These are phyloP conservation scores for Hsuehochloa calcarea DNA, from an alignment of 176 grass and related monocot species.

Conservation along the genomic window DNA sequence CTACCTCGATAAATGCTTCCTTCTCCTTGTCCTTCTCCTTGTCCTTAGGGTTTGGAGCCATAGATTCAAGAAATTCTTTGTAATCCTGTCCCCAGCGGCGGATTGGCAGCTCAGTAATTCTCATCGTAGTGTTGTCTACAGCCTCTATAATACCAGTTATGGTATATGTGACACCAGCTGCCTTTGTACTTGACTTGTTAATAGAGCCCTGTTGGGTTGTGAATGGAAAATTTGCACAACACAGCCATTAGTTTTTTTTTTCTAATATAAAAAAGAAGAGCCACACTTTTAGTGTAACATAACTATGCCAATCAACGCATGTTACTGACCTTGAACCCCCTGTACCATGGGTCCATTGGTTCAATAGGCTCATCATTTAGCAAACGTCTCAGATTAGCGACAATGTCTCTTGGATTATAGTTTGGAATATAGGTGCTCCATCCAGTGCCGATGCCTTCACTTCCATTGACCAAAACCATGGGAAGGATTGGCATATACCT, in stretches of 20 bases:
- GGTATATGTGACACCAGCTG: slow-evolving; percentile 64
- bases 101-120: slow-evolving; percentile 71
- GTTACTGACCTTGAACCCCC: slow-evolving; percentile 74
- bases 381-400: slow-evolving; percentile 64
- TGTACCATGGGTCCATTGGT: slow-evolving; percentile 88
- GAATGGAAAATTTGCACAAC: neutral
- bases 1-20: slow-evolving; percentile 66
- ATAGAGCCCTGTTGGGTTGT: slow-evolving; percentile 57
- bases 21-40: slow-evolving; percentile 46
- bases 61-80: slow-evolving; percentile 58
- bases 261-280: neutral
- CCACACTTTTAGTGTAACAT: neutral
- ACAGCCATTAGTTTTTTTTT: neutral
- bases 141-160: slow-evolving; percentile 69
- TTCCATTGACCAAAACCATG: slow-evolving; percentile 90
- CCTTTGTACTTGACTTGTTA: slow-evolving; percentile 52
- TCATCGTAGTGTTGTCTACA: slow-evolving; percentile 48
- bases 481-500: slow-evolving; percentile 92
- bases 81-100: slow-evolving; percentile 77
- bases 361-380: slow-evolving; percentile 49
- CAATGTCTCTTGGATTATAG: slow-evolving; percentile 84
- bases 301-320: neutral
- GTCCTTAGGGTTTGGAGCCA: slow-evolving; percentile 37
- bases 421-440: slow-evolving; percentile 89
- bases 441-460: slow-evolving; percentile 92